Conservation (phyloP, 2,329 filamentous ascomycete genomes). For the Pestalotiopsis sp. region DNA sequence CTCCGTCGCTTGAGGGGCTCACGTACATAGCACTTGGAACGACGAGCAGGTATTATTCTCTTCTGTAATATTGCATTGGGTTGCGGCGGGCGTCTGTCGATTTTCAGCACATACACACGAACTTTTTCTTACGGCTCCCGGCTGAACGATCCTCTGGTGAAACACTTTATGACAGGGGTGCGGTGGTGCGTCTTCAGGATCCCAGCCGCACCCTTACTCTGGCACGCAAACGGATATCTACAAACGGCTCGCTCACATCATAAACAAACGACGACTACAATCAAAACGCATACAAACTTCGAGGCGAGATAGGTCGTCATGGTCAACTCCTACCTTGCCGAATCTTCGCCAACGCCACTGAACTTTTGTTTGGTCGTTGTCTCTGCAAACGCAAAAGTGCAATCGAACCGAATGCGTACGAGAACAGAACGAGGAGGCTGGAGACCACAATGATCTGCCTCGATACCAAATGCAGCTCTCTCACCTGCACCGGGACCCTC, state of each 20-base stretch:
- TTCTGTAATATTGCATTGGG: constrained; percentile 54
- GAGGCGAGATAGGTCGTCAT: neutral
- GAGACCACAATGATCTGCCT: neutral
- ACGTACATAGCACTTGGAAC: constrained; percentile 38
- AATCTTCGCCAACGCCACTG: neutral
- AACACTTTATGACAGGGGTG: neutral
- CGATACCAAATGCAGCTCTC: neutral
- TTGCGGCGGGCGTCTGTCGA: constrained; percentile 32
- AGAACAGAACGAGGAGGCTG: neutral
- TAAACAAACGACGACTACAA: neutral
- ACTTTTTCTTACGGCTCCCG: constrained; percentile 23
- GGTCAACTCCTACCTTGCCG: neutral
- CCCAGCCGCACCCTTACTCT: neutral
- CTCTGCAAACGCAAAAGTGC: neutral
- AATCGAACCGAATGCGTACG: neutral
- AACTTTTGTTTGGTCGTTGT: neutral
- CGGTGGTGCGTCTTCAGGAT: neutral
- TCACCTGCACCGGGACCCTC: neutral
- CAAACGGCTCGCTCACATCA: neutral
- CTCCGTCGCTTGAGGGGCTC: constrained; percentile 20
- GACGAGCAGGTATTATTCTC: constrained; percentile 34
- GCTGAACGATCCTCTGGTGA: constrained; percentile 2
- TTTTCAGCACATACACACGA: constrained; percentile 28
- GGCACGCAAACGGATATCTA: neutral
- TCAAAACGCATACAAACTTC: neutral